Conservation (phyloP, 257 asterid genomes). For the Echium plantagineum region DNA sequence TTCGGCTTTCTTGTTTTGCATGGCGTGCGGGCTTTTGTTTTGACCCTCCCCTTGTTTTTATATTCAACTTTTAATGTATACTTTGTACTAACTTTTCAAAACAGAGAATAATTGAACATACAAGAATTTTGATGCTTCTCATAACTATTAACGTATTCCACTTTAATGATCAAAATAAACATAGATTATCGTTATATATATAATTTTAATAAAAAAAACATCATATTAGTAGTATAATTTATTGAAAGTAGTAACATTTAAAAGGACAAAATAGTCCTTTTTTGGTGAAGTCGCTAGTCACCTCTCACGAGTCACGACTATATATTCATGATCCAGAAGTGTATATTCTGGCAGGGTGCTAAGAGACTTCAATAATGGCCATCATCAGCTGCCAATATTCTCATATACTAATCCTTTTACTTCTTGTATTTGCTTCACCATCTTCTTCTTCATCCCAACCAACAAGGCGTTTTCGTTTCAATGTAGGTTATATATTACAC, state of each 20-base stretch:
- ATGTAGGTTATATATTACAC: conserved; percentile 20
- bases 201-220: too few relatives aligned
- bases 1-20: too few relatives aligned
- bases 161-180: too few relatives aligned
- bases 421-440: conserved; percentile 11
- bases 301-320: not conserved
- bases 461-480: conserved; percentile 41
- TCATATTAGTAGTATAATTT: too few relatives aligned
- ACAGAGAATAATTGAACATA: not conserved
- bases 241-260: too few relatives aligned
- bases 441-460: conserved; percentile 26
- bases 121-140: not conserved
- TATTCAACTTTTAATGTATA: too few relatives aligned
- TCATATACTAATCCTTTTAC: conserved; percentile 11
- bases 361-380: conserved; percentile 25
- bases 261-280: too few relatives aligned
- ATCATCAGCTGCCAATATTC: conserved; percentile 12
- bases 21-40: too few relatives aligned
- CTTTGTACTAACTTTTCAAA: not conserved
- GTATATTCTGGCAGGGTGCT: not conserved
- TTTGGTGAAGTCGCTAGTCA: too few relatives aligned
- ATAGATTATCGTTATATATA: too few relatives aligned
- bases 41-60: too few relatives aligned
- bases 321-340: not conserved
- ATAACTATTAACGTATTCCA: too few relatives aligned